phyloP scores from a whole-genome alignment of 108 stramenopile species.

The Mediolabrus comicus region DNA sequence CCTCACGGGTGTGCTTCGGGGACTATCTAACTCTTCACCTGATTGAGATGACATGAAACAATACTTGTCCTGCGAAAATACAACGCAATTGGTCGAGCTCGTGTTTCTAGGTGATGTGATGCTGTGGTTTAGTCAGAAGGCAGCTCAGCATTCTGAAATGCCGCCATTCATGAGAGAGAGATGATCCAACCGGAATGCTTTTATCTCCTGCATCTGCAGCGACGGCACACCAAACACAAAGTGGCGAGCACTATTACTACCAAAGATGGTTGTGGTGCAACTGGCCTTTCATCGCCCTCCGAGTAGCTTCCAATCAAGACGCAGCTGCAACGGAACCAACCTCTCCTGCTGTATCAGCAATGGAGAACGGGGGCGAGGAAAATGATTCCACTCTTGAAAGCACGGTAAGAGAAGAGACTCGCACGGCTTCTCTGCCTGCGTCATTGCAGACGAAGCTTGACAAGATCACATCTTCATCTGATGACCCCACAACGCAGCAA shows the following conservation, averaged over 20 bases:
- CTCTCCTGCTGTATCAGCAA: background rate
- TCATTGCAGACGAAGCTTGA: slow-evolving; percentile 20
- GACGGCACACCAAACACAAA: background rate
- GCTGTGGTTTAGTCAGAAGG: slow-evolving; percentile 45
- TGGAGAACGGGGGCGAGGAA: background rate
- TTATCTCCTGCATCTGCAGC: background rate
- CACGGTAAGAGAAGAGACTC: background rate
- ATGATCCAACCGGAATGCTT: background rate
- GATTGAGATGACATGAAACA: background rate
- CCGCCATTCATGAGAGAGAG: slow-evolving; percentile 39
- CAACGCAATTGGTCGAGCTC: slow-evolving; percentile 19
- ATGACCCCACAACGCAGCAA: slow-evolving; percentile 1
- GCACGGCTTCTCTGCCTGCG: background rate
- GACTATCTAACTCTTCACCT: slow-evolving; percentile 1
- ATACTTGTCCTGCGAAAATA: slow-evolving; percentile 2
- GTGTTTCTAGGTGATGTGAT: slow-evolving; percentile 54
- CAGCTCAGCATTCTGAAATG: slow-evolving; percentile 7
- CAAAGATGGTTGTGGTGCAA: slow-evolving; percentile 77
- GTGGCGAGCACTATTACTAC: slow-evolving; percentile 39
- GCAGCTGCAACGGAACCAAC: background rate
- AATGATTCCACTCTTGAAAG: slow-evolving; percentile 1
- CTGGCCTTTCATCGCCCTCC: slow-evolving; percentile 71
- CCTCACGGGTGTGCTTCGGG: slow-evolving; percentile 21
- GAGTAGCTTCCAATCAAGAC: slow-evolving; percentile 19
- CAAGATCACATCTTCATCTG: slow-evolving; percentile 6